Percentiles rank a stretch among this genome's conserved stretches.
Conservation (phyloP, 495 filamentous ascomycete genomes). For the Talaromyces thailandensis region DNA sequence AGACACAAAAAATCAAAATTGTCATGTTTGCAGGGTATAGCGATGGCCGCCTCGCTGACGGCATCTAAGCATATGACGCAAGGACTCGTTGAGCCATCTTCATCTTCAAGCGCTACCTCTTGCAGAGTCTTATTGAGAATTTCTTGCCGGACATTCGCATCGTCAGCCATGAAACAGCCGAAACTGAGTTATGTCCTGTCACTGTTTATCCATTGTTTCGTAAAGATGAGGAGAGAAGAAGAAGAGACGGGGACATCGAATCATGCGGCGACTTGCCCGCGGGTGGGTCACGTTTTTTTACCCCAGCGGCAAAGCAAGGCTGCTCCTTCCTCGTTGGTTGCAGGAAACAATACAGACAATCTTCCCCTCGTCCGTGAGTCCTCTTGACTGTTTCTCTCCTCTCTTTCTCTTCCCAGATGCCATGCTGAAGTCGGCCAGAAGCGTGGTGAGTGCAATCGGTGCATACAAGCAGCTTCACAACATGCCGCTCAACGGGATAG, state of each 20-base stretch:
- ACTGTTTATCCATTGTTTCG: background rate
- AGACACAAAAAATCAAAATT: conserved; percentile 83
- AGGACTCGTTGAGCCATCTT: conserved; percentile 22
- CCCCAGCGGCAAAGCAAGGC: background rate
- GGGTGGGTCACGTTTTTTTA: conserved; percentile 1
- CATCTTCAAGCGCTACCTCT: conserved; percentile 30
- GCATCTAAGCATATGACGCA: conserved; percentile 63
- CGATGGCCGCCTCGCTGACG: conserved; percentile 61
- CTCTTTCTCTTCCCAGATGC: background rate
- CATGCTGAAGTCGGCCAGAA: conserved; percentile 30
- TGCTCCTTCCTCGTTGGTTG: background rate
- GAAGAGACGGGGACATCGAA: background rate
- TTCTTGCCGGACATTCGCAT: conserved; percentile 33
- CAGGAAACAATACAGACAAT: background rate
- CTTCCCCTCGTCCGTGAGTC: background rate
- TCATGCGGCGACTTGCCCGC: background rate
- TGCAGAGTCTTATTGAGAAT: conserved; percentile 35
- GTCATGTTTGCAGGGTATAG: conserved; percentile 67
- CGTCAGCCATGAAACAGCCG: conserved; percentile 21
- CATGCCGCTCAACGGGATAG: conserved; percentile 14
- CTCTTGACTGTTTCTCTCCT: background rate
- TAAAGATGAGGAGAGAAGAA: background rate
- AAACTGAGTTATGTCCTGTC: background rate
- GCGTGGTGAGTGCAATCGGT: conserved; percentile 18
- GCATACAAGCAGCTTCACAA: conserved; percentile 2